These are phyloP conservation scores for Spongispora temasekensis DNA, from an alignment of 1,284 basidiomycete species.

Conservation along the genomic window DNA sequence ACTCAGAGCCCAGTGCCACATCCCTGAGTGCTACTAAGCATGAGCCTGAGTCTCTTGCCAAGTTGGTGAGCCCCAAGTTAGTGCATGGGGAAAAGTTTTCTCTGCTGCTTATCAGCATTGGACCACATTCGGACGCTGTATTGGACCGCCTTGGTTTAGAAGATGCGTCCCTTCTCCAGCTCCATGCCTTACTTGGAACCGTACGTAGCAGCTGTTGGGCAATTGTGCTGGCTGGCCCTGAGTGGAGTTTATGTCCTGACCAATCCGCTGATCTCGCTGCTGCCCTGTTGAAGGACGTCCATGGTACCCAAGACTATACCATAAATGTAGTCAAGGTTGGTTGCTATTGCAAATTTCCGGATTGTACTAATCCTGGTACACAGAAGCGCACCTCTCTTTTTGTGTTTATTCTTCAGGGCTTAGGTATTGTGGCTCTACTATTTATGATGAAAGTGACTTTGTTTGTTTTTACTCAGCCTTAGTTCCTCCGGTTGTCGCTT, in stretches of 20 bases:
- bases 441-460: neutral
- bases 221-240: neutral
- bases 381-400: neutral
- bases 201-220: constrained; percentile 2
- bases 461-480: neutral
- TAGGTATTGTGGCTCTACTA: neutral
- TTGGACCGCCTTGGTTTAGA: constrained; percentile 5
- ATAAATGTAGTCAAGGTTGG: neutral
- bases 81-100: neutral
- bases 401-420: neutral
- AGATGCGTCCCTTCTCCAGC: neutral
- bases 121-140: constrained; percentile 3
- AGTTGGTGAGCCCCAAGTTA: too few species aligned
- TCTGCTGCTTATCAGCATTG: constrained; percentile 1
- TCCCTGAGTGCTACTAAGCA: too few species aligned
- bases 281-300: neutral
- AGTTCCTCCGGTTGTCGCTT: neutral
- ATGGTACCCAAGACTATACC: neutral
- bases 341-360: neutral
- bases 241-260: neutral
- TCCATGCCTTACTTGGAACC: neutral
- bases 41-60: neutral
- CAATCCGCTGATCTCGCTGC: neutral
- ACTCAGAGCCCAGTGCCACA: neutral
- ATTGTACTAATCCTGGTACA: neutral